These are phyloP conservation scores for Trichoderma semiorbis DNA, from an alignment of 2,329 filamentous ascomycete genomes.

Conservation along the genomic window DNA sequence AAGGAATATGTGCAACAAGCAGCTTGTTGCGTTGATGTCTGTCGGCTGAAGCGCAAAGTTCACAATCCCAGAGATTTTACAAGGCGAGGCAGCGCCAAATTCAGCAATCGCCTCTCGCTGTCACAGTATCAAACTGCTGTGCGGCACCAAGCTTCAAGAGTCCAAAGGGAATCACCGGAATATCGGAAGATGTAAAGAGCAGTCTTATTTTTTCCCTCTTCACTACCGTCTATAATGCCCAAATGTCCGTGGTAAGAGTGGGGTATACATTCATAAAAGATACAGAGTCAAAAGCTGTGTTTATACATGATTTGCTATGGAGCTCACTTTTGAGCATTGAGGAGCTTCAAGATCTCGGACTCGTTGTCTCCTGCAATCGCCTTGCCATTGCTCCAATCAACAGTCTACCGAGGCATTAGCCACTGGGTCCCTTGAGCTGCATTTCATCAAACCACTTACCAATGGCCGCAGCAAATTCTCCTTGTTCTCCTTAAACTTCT, in stretches of 20 bases:
- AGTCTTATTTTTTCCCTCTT: neutral
- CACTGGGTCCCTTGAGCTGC: neutral
- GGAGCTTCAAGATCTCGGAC: constrained; percentile 82
- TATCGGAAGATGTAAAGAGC: neutral
- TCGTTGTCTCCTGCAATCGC: constrained; percentile 75
- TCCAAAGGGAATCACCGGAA: neutral
- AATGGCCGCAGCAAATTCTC: constrained; percentile 72
- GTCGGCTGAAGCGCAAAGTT: neutral
- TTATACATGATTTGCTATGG: constrained; percentile 16
- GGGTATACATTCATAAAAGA: constrained; percentile 18
- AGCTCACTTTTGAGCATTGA: constrained; percentile 53
- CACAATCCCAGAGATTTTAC: neutral
- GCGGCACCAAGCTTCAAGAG: neutral
- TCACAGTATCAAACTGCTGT: neutral
- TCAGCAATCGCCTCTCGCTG: neutral
- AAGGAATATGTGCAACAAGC: neutral
- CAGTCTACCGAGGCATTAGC: constrained; percentile 44
- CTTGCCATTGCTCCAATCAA: constrained; percentile 92
- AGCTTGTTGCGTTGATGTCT: neutral
- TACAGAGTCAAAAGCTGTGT: constrained; percentile 15
- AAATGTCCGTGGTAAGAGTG: constrained; percentile 4
- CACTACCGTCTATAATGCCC: constrained; percentile 16
- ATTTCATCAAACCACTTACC: constrained; percentile 49
- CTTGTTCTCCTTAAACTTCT: constrained; percentile 67
- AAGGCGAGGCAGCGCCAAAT: neutral